A percentile compares a stretch with the other conserved stretches of the same genome.
Evolutionary conservation across 139 green algal species (phyloP).

Genomic region (Chlorella sp.): DNA sequence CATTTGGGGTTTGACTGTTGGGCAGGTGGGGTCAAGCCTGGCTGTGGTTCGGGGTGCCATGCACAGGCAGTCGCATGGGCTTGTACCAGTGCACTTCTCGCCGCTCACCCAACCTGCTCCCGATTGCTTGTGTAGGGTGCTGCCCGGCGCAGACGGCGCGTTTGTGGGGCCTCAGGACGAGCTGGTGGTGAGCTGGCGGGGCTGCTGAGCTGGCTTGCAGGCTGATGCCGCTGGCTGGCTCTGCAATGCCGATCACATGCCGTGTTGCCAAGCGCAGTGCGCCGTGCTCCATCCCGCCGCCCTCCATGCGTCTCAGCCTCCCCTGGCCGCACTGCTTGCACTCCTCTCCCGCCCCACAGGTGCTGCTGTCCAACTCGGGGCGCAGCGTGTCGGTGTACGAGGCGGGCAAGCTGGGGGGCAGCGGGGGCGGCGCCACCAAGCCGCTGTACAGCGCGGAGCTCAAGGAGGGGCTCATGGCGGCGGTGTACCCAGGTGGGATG

Average conservation of each 20-base stretch:
- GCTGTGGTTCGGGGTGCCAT: not conserved
- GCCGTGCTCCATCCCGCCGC: too few species aligned
- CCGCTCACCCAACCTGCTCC: not conserved
- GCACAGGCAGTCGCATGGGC: too few species aligned
- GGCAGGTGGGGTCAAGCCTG: not conserved
- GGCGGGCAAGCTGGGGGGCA: slow-evolving; percentile 31
- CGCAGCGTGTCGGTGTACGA: slow-evolving; percentile 46
- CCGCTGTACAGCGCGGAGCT: slow-evolving; percentile 30
- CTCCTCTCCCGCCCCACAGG: too few species aligned
- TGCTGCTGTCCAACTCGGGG: slow-evolving; percentile 51
- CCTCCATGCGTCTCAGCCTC: too few species aligned
- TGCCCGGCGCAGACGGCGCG: slow-evolving; percentile 40
- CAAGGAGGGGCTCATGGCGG: slow-evolving; percentile 25
- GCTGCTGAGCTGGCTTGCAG: too few species aligned
- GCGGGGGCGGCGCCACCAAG: not conserved
- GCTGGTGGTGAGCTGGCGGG: slow-evolving; percentile 16
- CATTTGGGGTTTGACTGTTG: not conserved
- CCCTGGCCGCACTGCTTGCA: too few species aligned
- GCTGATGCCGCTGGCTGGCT: too few species aligned
- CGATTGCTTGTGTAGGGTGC: not conserved
- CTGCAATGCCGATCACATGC: too few species aligned
- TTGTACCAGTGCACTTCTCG: not conserved
- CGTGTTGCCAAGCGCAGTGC: too few species aligned
- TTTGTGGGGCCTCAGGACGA: slow-evolving; percentile 54
- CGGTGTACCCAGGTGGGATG: slow-evolving; percentile 33